Evolutionary conservation across 2,329 filamentous ascomycete species (phyloP).

Genomic region (Colletotrichum sp.): DNA sequence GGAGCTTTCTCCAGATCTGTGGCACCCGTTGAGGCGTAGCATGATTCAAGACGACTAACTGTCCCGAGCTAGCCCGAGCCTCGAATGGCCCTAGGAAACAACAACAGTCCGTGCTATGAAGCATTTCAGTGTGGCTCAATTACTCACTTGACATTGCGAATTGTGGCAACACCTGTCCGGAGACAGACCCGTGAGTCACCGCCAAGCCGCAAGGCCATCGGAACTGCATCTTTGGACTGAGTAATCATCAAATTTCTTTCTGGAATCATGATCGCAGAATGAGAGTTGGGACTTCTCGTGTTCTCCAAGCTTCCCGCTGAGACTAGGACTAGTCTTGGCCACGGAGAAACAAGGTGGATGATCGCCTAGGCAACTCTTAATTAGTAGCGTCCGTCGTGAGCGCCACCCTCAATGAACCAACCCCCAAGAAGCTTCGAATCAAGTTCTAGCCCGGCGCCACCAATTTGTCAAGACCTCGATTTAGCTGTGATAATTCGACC

Average conservation of each 20-base stretch:
- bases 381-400: background rate
- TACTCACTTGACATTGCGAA: background rate
- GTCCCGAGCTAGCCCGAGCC: background rate
- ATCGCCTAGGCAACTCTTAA: background rate
- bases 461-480: background rate
- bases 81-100: background rate
- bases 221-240: background rate
- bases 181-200: background rate
- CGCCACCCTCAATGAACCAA: background rate
- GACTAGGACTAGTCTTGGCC: background rate
- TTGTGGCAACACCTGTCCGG: background rate
- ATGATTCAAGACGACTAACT: background rate
- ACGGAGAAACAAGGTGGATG: background rate
- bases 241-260: background rate
- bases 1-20: background rate
- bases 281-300: background rate
- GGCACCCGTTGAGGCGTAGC: background rate
- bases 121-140: background rate
- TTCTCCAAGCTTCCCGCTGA: background rate
- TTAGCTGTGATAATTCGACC: background rate
- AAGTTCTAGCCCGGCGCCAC: constrained; percentile 1
- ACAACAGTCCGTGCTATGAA: background rate
- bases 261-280: background rate
- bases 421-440: background rate
- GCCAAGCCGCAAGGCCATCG: background rate